Evolutionary conservation across 176 grass and related monocot genomes (phyloP), one percentile per base, ranked within the genome.

Genomic region (Phragmites australis): DNA sequence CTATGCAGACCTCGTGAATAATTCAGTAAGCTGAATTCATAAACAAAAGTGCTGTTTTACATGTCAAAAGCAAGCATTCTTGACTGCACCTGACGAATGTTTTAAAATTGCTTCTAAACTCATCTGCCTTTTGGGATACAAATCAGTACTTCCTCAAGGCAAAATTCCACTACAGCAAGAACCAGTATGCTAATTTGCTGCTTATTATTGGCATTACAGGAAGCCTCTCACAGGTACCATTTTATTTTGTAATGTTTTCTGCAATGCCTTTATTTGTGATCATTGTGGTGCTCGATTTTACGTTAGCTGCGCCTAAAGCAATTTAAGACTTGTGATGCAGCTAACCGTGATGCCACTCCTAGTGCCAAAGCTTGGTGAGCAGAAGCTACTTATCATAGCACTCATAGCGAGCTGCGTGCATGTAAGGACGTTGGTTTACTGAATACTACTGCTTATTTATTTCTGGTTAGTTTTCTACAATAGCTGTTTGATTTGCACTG

Each of bases 141-240:
- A 82, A 42, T 89, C 81, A 98, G 92, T 98, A 90, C 74, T 98
- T 87, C 71, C 81, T 98, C n/a, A 98, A 98, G 88, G 96, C 86
- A 16, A 89, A 84, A 23, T 98, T 98, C 74, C 92, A 98, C 30
- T 98, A 91, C 26, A 93, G 59, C 79, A 99, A 95, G 84, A 74
- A 95, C 70, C 92, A 95, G 74, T 95, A 89, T 84, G 96, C 96
- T 26, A 70, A 99, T 81, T 84, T 94, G 88, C 49, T 95, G 61
- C 86, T 99, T 74, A 91, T 92, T 58, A 18, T 79, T 73, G 84
- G 92, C 18, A 79, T 80, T 54, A 70, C 84, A 64, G 96, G 90
- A 79, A 88, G 88, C 44, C 66, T 93, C 9, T 99, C 96, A 51
- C 96, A 93, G 88, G 96, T 95, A 86, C 30, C 64, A 32, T n/a